A percentile compares a stretch with the other conserved stretches of the same genome.
Conservation (phyloP, 495 filamentous ascomycete species). For the Sordaria brevicollis region DNA sequence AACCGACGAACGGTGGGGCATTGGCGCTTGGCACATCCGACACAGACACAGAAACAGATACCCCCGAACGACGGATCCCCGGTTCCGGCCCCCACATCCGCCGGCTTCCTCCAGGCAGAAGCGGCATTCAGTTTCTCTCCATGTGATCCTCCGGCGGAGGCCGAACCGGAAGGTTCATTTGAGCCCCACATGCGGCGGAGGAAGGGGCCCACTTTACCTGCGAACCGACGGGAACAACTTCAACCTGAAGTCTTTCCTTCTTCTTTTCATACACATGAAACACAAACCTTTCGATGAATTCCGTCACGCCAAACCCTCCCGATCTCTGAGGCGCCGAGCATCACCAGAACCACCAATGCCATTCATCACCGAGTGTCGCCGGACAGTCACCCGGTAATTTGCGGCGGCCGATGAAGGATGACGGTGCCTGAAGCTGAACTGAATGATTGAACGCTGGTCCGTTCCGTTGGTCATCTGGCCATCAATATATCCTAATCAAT, state of each 20-base stretch:
- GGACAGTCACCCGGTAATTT: not conserved
- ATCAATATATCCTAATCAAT: not conserved
- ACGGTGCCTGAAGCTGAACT: not conserved
- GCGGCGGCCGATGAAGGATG: not conserved
- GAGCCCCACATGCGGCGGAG: not conserved
- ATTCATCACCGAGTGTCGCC: not conserved
- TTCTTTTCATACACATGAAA: not conserved
- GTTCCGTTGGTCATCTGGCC: not conserved
- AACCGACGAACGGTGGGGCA: not conserved
- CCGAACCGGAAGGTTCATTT: not conserved
- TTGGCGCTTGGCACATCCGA: not conserved
- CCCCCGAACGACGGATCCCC: not conserved
- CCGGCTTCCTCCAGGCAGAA: not conserved
- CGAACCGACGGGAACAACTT: not conserved
- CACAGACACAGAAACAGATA: not conserved
- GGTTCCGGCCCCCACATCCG: not conserved
- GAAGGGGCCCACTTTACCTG: not conserved
- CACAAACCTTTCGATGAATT: not conserved
- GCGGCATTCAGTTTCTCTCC: not conserved
- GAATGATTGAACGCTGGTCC: too few species aligned
- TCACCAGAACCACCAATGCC: not conserved
- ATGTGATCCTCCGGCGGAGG: not conserved
- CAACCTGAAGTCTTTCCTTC: not conserved
- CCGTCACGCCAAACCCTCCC: not conserved
- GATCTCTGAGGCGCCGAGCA: not conserved